Percentiles rank a stretch among this genome's conserved stretches.
Evolutionary conservation across 495 filamentous ascomycete genomes (phyloP).

Genomic region (Penicillium egyptiacum): DNA sequence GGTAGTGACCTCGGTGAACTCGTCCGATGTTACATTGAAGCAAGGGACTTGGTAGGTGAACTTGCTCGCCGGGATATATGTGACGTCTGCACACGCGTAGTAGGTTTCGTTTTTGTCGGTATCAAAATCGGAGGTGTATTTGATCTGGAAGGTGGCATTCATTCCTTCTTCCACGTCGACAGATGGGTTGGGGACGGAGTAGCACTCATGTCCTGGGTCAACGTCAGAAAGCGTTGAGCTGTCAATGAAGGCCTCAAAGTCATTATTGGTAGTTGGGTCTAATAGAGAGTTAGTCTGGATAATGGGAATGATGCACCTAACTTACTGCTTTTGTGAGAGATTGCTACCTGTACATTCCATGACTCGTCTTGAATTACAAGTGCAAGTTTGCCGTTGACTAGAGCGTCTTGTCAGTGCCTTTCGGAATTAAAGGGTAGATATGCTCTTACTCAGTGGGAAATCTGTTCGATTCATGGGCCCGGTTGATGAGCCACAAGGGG

Average conservation of each 20-base stretch:
- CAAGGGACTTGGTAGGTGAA: conserved; percentile 46
- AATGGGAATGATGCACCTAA: background rate
- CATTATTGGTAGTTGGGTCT: conserved; percentile 44
- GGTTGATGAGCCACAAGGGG: conserved; percentile 47
- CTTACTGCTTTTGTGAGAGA: conserved; percentile 48
- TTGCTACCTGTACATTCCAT: conserved; percentile 46
- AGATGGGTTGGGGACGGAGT: conserved; percentile 44
- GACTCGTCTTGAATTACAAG: conserved; percentile 47
- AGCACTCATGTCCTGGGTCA: conserved; percentile 52
- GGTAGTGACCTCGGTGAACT: conserved; percentile 16
- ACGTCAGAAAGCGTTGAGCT: conserved; percentile 30
- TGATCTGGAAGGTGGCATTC: conserved; percentile 54
- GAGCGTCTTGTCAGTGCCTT: conserved; percentile 7
- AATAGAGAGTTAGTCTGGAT: conserved; percentile 1
- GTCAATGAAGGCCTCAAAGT: conserved; percentile 44
- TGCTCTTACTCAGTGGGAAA: conserved; percentile 41
- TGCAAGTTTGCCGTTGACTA: conserved; percentile 34
- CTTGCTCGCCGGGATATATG: conserved; percentile 39
- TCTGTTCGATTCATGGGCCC: conserved; percentile 42
- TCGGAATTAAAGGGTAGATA: too few species aligned
- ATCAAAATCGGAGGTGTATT: conserved; percentile 48
- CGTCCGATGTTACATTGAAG: conserved; percentile 46
- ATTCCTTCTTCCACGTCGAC: conserved; percentile 35
- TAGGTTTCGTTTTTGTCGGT: conserved; percentile 47
- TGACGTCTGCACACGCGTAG: conserved; percentile 54